Conservation (phyloP, 345 rosid genomes). For the Pelargonium nanum region DNA sequence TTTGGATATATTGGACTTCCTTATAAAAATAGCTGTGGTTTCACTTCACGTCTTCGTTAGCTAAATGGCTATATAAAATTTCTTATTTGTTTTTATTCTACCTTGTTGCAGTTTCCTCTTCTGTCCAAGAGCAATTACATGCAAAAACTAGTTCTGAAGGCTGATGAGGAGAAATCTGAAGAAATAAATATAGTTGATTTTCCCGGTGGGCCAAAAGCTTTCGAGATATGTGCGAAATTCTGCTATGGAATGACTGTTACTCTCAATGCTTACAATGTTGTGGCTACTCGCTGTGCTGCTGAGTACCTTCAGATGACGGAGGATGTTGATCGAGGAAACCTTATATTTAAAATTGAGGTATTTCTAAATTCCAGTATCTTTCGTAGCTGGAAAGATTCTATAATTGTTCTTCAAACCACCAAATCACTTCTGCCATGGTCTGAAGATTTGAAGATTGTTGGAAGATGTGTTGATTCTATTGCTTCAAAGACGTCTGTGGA, state of each 20-base stretch:
- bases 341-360: constrained; percentile 70
- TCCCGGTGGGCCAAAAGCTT: constrained; percentile 84
- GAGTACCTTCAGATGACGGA: constrained; percentile 93
- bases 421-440: constrained; percentile 78
- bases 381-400: constrained; percentile 92
- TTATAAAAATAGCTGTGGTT: background rate
- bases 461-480: constrained; percentile 79
- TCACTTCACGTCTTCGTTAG: background rate
- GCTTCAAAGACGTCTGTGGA: constrained; percentile 71
- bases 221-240: constrained; percentile 90
- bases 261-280: constrained; percentile 76
- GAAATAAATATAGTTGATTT: constrained; percentile 52
- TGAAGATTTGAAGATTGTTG: constrained; percentile 72
- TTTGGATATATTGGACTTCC: background rate
- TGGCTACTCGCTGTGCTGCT: constrained; percentile 79
- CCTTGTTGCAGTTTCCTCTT: constrained; percentile 66
- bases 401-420: constrained; percentile 79
- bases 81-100: constrained; percentile 2
- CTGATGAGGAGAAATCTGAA: constrained; percentile 40
- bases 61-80: background rate
- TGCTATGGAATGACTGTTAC: constrained; percentile 89
- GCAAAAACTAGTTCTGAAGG: constrained; percentile 51
- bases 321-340: constrained; percentile 67
- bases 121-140: constrained; percentile 69
- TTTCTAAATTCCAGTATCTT: constrained; percentile 78